These are phyloP conservation scores for Rubus idaeus DNA, from an alignment of 306 rosid genomes.

Conservation along the genomic window DNA sequence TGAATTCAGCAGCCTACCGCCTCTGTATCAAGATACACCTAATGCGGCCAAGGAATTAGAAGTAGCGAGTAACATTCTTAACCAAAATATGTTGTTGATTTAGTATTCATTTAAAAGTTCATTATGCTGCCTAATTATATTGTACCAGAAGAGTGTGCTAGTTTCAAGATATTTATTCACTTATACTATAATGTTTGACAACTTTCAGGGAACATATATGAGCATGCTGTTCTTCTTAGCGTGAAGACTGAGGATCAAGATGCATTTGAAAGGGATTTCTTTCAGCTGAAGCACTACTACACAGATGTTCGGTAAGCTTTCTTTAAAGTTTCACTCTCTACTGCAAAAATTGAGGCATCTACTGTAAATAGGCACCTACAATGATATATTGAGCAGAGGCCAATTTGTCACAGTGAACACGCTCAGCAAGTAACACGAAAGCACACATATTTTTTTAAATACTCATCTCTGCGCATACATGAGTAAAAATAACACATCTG, in stretches of 20 bases:
- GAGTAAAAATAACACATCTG: background rate
- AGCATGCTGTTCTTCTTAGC: conserved; percentile 90
- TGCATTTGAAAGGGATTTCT: conserved; percentile 95
- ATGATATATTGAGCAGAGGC: background rate
- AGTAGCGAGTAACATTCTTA: conserved; percentile 69
- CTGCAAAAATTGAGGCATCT: conserved; percentile 5
- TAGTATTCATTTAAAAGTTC: background rate
- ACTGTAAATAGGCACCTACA: background rate
- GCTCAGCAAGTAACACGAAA: background rate
- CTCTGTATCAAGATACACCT: conserved; percentile 76
- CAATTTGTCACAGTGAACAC: background rate
- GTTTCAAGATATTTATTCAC: background rate
- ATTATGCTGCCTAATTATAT: background rate
- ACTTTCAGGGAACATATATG: conserved; percentile 88
- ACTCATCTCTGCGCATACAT: background rate
- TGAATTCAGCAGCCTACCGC: conserved; percentile 87
- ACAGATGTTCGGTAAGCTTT: conserved; percentile 75
- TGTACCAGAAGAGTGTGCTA: conserved; percentile 11
- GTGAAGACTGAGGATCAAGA: conserved; percentile 92
- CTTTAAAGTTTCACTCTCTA: background rate
- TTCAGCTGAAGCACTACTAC: conserved; percentile 90
- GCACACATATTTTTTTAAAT: background rate
- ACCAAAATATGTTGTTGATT: background rate
- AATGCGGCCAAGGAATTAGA: conserved; percentile 71
- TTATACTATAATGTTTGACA: conserved; percentile 20